These are phyloP conservation scores for Penicillium sp. DNA, from an alignment of 2,329 filamentous ascomycete genomes.

Conservation along the genomic window DNA sequence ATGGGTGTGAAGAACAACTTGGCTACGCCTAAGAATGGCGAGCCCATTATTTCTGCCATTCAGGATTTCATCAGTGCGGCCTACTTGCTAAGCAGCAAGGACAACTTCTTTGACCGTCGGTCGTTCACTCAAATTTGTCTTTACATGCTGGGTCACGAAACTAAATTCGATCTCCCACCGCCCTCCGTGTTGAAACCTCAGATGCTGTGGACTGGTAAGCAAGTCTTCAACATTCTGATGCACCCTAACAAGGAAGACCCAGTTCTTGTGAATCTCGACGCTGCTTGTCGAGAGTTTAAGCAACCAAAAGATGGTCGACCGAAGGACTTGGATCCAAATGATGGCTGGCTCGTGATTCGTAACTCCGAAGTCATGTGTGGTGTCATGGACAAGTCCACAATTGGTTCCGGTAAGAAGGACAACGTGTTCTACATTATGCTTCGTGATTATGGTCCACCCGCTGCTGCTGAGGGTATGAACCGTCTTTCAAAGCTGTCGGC, in stretches of 20 bases:
- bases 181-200: constrained; percentile 82
- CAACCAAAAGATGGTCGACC: constrained; percentile 34
- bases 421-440: constrained; percentile 96
- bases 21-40: constrained; percentile 92
- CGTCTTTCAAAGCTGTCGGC: constrained; percentile 85
- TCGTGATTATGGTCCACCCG: constrained; percentile 85
- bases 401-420: constrained; percentile 96
- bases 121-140: constrained; percentile 85
- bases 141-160: constrained; percentile 82
- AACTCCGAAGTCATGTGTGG: constrained; percentile 98
- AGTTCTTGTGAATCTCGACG: constrained; percentile 86
- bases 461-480: constrained; percentile 89
- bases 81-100: constrained; percentile 84
- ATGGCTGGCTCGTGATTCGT: constrained; percentile 84
- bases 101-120: constrained; percentile 83
- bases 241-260: constrained; percentile 77
- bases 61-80: constrained; percentile 98
- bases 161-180: constrained; percentile 75
- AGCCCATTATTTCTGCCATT: constrained; percentile 96
- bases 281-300: constrained; percentile 73
- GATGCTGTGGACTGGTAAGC: constrained; percentile 92
- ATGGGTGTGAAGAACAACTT: constrained; percentile 99
- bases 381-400: constrained; percentile 93
- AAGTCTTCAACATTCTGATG: constrained; percentile 89
- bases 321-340: constrained; percentile 69